Evolutionary conservation across 2,329 filamentous ascomycete species (phyloP).

Genomic region (Beauveria asiatica): DNA sequence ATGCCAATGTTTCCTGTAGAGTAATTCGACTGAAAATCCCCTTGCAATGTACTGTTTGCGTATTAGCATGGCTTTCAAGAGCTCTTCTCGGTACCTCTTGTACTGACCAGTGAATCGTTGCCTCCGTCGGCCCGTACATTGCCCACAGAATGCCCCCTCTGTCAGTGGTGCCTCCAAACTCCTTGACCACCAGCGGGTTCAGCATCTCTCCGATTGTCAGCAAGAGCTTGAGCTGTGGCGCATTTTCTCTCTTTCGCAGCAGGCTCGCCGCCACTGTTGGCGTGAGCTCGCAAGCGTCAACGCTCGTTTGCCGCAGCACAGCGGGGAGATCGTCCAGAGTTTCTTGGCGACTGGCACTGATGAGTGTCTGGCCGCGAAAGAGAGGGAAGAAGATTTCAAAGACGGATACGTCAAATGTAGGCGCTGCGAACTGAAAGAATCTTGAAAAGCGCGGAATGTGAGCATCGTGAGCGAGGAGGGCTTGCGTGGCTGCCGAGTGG

Average conservation of each 20-base stretch:
- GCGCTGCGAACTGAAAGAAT: slow-evolving; percentile 86
- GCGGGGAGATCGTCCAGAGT: slow-evolving; percentile 69
- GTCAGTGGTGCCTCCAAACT: slow-evolving; percentile 58
- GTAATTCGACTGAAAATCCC: slow-evolving; percentile 47
- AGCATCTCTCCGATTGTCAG: slow-evolving; percentile 93
- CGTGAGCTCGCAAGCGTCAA: slow-evolving; percentile 83
- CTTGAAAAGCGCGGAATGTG: slow-evolving; percentile 68
- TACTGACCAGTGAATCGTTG: slow-evolving; percentile 69
- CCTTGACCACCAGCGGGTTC: slow-evolving; percentile 63
- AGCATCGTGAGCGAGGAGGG: slow-evolving; percentile 68
- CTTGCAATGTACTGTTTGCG: slow-evolving; percentile 56
- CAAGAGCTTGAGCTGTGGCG: slow-evolving; percentile 60
- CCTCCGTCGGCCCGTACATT: slow-evolving; percentile 93
- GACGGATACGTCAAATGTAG: slow-evolving; percentile 89
- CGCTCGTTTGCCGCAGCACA: slow-evolving; percentile 53
- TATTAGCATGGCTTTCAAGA: not conserved
- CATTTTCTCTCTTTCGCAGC: slow-evolving; percentile 56
- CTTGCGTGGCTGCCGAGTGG: slow-evolving; percentile 72
- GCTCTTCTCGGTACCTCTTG: not conserved
- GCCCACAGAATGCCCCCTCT: slow-evolving; percentile 66
- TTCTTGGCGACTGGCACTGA: slow-evolving; percentile 58
- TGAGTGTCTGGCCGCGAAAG: slow-evolving; percentile 63
- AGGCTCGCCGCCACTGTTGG: slow-evolving; percentile 79
- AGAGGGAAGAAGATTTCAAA: slow-evolving; percentile 93
- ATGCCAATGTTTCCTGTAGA: slow-evolving; percentile 63